phyloP scores from a whole-genome alignment of 305 asterid genomes.

The Fraxinus paxiana region DNA sequence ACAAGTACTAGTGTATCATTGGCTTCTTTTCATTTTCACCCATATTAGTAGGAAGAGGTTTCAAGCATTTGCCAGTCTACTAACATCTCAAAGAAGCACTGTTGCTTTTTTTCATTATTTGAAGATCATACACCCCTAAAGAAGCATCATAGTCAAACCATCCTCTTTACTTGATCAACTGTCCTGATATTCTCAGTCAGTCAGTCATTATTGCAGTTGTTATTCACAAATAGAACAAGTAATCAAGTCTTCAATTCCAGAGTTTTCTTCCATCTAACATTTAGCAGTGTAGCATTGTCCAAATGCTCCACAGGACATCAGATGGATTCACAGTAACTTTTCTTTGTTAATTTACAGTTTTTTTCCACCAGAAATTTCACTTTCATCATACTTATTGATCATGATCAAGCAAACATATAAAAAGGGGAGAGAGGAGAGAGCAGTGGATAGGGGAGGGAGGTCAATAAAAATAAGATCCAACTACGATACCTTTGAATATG shows the following conservation, averaged over 20 bases:
- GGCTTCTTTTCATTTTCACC: background rate
- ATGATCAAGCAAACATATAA: background rate
- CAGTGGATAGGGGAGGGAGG: conserved; percentile 1
- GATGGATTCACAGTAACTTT: background rate
- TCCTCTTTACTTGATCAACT: background rate
- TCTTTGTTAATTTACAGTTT: background rate
- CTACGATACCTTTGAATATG: conserved; percentile 57
- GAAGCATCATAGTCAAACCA: background rate
- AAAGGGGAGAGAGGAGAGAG: background rate
- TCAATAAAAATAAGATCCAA: background rate
- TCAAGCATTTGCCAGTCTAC: background rate
- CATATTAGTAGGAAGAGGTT: background rate
- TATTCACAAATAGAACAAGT: background rate
- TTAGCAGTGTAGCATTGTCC: background rate
- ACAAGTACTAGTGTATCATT: background rate
- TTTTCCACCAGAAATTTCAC: background rate
- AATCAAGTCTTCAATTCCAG: background rate
- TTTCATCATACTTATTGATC: background rate
- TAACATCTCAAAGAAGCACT: background rate
- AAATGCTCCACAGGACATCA: background rate
- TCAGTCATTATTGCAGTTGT: background rate
- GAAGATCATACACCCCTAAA: background rate
- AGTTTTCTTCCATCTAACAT: background rate
- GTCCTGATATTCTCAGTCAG: background rate
- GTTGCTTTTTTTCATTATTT: background rate